phyloP scores from a whole-genome alignment of 1,284 basidiomycete genomes.

The Moniliophthora roreri region DNA sequence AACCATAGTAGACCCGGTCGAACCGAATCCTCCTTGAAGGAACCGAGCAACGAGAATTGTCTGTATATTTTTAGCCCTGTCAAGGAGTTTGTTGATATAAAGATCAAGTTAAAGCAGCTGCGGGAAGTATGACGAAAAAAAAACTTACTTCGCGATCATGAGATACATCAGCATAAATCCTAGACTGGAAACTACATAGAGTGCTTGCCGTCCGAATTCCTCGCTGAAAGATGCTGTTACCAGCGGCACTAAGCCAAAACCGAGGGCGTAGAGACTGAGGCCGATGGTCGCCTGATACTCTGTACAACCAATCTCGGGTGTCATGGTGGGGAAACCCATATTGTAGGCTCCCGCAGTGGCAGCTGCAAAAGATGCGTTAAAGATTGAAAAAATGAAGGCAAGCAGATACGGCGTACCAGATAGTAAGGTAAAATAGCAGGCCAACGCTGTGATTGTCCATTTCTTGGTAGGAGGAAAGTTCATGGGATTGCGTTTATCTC shows the following conservation, averaged over 20 bases:
- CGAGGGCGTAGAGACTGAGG: constrained; percentile 61
- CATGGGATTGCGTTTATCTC: constrained; percentile 54
- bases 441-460: constrained; percentile 59
- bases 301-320: constrained; percentile 59
- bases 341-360: constrained; percentile 56
- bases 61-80: constrained; percentile 65
- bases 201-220: constrained; percentile 71
- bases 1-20: constrained; percentile 68
- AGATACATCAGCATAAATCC: constrained; percentile 63
- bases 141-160: constrained; percentile 59
- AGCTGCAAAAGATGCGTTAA: constrained; percentile 32
- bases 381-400: background rate
- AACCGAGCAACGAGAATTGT: constrained; percentile 71
- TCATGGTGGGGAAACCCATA: constrained; percentile 62
- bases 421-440: constrained; percentile 56
- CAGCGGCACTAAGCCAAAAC: constrained; percentile 71
- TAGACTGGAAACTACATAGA: constrained; percentile 60
- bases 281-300: constrained; percentile 60
- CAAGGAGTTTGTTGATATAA: background rate
- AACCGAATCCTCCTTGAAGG: constrained; percentile 69
- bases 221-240: constrained; percentile 75
- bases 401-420: constrained; percentile 37
- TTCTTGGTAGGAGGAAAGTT: constrained; percentile 51
- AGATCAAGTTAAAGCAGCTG: constrained; percentile 1
- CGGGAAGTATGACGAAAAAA: background rate